Conservation (phyloP, 495 filamentous ascomycete species). For the Talaromyces stipitatus region DNA sequence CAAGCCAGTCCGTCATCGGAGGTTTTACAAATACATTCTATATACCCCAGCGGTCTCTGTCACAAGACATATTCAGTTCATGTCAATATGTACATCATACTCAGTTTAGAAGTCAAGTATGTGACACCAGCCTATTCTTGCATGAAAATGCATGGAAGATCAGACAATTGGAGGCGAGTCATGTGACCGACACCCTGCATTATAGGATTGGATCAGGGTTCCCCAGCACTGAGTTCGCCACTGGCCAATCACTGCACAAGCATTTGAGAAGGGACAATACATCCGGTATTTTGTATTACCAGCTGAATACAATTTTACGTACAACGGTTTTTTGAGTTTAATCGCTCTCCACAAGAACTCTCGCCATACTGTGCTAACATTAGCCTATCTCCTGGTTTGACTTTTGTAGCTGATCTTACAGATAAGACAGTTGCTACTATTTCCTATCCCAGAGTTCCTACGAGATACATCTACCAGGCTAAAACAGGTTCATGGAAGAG, state of each 20-base stretch:
- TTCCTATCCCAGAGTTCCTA: not conserved
- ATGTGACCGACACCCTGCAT: not conserved
- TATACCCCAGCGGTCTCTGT: no score
- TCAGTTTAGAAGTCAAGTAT: not conserved
- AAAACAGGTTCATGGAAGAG: not conserved
- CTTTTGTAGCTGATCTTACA: not conserved
- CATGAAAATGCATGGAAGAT: not conserved
- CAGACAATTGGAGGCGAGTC: not conserved
- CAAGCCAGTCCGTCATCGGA: not conserved
- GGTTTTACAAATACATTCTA: not conserved
- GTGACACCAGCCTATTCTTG: not conserved
- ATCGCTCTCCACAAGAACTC: not conserved
- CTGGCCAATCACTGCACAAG: not conserved
- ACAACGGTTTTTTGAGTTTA: not conserved
- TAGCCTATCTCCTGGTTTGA: no score
- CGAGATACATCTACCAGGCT: not conserved
- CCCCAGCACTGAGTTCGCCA: not conserved
- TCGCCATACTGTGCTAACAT: no score
- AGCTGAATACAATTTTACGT: not conserved
- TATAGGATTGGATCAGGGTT: not conserved
- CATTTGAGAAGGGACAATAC: not conserved
- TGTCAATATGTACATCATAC: not conserved
- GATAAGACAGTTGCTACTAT: no score
- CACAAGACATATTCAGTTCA: no score
- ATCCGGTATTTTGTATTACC: not conserved